Evolutionary conservation across 305 asterid genomes (phyloP).

Genomic region (Rubia peregrina): DNA sequence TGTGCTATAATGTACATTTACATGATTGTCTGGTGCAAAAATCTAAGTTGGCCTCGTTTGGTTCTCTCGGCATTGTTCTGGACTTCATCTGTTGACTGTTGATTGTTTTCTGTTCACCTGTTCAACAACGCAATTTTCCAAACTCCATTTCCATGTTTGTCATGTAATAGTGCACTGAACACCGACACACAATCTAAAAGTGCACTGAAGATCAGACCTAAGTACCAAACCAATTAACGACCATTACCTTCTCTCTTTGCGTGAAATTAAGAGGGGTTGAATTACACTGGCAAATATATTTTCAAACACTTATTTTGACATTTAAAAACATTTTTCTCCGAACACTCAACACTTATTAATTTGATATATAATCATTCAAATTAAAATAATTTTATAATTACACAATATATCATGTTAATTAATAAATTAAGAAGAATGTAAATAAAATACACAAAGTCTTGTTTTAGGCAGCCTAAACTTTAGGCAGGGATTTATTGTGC

Average conservation of each 20-base stretch:
- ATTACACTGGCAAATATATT: background rate
- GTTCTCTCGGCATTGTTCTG: slow-evolving; percentile 50
- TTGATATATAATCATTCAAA: too few relatives aligned
- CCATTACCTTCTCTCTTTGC: slow-evolving; percentile 13
- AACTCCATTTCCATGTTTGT: slow-evolving; percentile 28
- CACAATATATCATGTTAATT: too few relatives aligned
- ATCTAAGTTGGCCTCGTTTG: background rate
- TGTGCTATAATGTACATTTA: too few relatives aligned
- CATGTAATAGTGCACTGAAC: slow-evolving; percentile 25
- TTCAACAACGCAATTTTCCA: slow-evolving; percentile 29
- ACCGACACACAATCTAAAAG: slow-evolving; percentile 72
- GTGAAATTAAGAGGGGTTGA: background rate
- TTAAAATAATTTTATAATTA: too few relatives aligned
- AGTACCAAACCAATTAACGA: slow-evolving; percentile 41
- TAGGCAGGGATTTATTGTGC: too few relatives aligned
- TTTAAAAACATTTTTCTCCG: too few relatives aligned
- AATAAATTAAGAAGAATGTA: too few relatives aligned
- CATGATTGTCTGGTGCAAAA: background rate
- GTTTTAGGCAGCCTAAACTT: too few relatives aligned
- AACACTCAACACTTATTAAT: too few relatives aligned
- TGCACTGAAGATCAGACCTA: slow-evolving; percentile 73
- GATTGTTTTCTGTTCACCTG: slow-evolving; percentile 44
- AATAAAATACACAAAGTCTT: too few relatives aligned
- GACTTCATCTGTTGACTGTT: slow-evolving; percentile 45
- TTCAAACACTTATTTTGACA: too few relatives aligned